Conservation (phyloP, 768 basidiomycete species). For the Obba rivulosa region DNA sequence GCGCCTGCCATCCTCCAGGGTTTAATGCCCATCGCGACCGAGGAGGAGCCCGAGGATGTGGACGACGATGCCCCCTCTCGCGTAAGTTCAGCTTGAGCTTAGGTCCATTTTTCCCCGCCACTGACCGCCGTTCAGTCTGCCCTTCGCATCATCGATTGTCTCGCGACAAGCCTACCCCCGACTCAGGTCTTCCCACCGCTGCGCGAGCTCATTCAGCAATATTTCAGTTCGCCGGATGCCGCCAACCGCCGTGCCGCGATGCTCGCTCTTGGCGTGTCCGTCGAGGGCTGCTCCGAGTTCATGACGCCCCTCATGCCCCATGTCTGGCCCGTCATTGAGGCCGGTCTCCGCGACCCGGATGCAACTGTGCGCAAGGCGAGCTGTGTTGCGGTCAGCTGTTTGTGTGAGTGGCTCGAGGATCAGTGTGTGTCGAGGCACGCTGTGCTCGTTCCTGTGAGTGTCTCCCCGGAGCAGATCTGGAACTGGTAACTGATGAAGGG, state of each 20-base stretch:
- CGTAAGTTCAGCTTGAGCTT: constrained; percentile 40
- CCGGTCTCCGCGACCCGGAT: constrained; percentile 80
- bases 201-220: constrained; percentile 73
- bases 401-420: constrained; percentile 97
- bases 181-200: constrained; percentile 94
- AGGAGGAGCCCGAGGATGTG: constrained; percentile 89
- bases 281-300: constrained; percentile 97
- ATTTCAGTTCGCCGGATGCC: constrained; percentile 78
- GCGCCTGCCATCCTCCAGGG: constrained; percentile 84
- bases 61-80: constrained; percentile 91
- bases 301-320: constrained; percentile 90
- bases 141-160: constrained; percentile 88
- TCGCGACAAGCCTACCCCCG: constrained; percentile 90
- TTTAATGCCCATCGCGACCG: constrained; percentile 90
- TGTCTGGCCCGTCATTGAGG: constrained; percentile 93
- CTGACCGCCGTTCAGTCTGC: constrained; percentile 57
- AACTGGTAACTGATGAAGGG: not conserved
- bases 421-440: constrained; percentile 82
- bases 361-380: constrained; percentile 87
- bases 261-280: constrained; percentile 90
- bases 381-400: constrained; percentile 92
- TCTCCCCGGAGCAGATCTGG: not conserved
- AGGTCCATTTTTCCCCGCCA: constrained; percentile 1
- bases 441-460: constrained; percentile 79
- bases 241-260: constrained; percentile 85